Base-by-base conservation (phyloP, 2,329 filamentous ascomycete species). In the Alternaria novae-zelandiae region DNA sequence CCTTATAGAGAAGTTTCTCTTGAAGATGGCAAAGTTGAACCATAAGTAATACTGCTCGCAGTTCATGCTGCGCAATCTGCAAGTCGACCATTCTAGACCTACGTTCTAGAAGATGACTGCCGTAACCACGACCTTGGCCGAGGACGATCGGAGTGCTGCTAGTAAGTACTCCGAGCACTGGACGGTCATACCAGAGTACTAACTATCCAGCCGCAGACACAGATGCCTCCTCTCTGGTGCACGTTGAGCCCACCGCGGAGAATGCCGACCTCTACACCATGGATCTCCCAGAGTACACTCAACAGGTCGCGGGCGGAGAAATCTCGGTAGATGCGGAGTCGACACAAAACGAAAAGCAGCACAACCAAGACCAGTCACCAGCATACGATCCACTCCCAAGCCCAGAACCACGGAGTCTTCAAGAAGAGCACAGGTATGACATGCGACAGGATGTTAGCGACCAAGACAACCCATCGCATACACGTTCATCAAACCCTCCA, bases 281-380 rank as follows among this genome's bases (percentile, higher is more conserved):
- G 17, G 66, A 67, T 5, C 69, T 67, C 2, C 71, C 73, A n/a
- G 65, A 65, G 3, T 75, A 74, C 54, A 70, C 67, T 11, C 54
- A 60, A 17, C 59, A 59, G 4, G 55, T 61, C 8, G 61, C 65
- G 6, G 53, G 62, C 0, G 63, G 61, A 41, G 72, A 74, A 49
- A 13, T 55, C 25, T 61, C 66, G 6, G 46, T 74, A 32, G 69
- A 72, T n/a, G 70, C 66, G 11, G 61, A 73, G 60, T 63, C 57
- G 4, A 43, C 45, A 6, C 56, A 41, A 28, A 57, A 60, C 2
- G 66, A 68, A 36, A 75, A 74, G 28, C 20, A 21, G 63, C 26
- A 3, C 13, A 12, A 11, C 7, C 17, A 43, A 21, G 23, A 54
- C 5, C n/a, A 20, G 43, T 36, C 36, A 4, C 36, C 54, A 11